phyloP scores from a whole-genome alignment of 768 basidiomycete species.

The Serpula lacrymans region DNA sequence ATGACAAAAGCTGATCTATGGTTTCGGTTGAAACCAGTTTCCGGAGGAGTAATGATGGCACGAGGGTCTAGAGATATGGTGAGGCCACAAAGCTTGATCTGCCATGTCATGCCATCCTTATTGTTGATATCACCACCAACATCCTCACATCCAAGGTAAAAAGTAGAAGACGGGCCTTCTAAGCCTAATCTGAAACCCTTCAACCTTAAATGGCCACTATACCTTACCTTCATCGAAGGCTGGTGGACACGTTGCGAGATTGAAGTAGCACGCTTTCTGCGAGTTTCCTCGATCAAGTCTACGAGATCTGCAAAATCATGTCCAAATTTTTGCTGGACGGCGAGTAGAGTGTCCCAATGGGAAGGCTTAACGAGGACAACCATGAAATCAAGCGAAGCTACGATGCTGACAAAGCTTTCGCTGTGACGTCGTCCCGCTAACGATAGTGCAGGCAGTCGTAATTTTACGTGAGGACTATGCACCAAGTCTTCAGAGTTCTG shows the following conservation, averaged over 20 bases:
- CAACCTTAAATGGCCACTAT: slow-evolving; percentile 59
- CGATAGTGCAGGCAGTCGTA: slow-evolving; percentile 64
- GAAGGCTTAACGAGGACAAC: slow-evolving; percentile 74
- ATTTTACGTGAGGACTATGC: slow-evolving; percentile 50
- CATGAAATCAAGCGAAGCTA: slow-evolving; percentile 65
- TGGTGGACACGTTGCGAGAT: slow-evolving; percentile 13
- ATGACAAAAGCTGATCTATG: slow-evolving; percentile 81
- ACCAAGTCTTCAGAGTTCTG: slow-evolving; percentile 29
- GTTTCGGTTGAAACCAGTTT: slow-evolving; percentile 49
- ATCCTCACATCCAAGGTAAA: slow-evolving; percentile 73
- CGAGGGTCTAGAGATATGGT: slow-evolving; percentile 81
- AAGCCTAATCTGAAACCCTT: slow-evolving; percentile 79
- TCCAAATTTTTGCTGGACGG: slow-evolving; percentile 86
- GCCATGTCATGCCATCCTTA: slow-evolving; percentile 51
- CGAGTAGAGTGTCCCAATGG: slow-evolving; percentile 79
- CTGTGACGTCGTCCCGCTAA: slow-evolving; percentile 57
- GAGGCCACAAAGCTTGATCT: slow-evolving; percentile 67
- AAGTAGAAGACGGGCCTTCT: slow-evolving; percentile 67
- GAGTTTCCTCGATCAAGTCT: slow-evolving; percentile 60
- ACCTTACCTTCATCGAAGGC: slow-evolving; percentile 23
- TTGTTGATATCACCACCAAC: slow-evolving; percentile 62
- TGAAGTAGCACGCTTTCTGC: slow-evolving; percentile 24
- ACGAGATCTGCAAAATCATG: slow-evolving; percentile 85
- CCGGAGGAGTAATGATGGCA: slow-evolving; percentile 29
- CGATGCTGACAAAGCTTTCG: slow-evolving; percentile 40